A percentile compares a stretch with the other conserved stretches of the same genome.
Conservation (phyloP, 306 rosid species). For the Hippophae gyantsensis region DNA sequence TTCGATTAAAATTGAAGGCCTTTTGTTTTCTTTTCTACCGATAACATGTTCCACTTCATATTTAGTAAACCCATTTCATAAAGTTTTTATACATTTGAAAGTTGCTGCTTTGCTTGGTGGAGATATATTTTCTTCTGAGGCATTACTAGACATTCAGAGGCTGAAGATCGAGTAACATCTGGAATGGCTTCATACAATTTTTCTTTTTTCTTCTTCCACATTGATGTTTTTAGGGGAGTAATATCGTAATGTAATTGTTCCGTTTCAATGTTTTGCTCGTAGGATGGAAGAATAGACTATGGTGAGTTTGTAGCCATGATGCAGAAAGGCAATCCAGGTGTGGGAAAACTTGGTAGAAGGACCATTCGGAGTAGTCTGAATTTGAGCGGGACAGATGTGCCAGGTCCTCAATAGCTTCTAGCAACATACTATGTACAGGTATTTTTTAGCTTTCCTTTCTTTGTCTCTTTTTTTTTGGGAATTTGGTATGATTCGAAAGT, state of each 20-base stretch:
- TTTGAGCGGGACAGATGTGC: slow-evolving; percentile 83
- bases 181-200: slow-evolving; percentile 1
- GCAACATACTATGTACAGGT: slow-evolving; percentile 39
- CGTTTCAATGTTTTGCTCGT: slow-evolving; percentile 13
- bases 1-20: not conserved
- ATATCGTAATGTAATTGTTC: not conserved
- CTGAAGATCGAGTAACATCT: slow-evolving; percentile 1
- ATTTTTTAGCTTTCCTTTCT: slow-evolving; percentile 4
- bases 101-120: too few species aligned
- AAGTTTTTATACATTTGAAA: too few species aligned
- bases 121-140: too few species aligned
- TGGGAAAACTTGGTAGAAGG: slow-evolving; percentile 54
- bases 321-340: slow-evolving; percentile 81
- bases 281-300: slow-evolving; percentile 95
- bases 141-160: not conserved
- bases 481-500: not conserved
- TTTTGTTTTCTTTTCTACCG: too few species aligned
- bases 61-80: too few species aligned
- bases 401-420: slow-evolving; percentile 51
- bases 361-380: slow-evolving; percentile 88
- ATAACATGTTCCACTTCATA: too few species aligned
- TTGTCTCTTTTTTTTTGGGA: not conserved
- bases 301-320: slow-evolving; percentile 94
- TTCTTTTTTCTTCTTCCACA: not conserved
- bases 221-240: not conserved